Percentiles rank a stretch among this genome's conserved stretches.
Evolutionary conservation across 495 filamentous ascomycete species (phyloP).

Genomic region (Lophiostoma macrostomum): DNA sequence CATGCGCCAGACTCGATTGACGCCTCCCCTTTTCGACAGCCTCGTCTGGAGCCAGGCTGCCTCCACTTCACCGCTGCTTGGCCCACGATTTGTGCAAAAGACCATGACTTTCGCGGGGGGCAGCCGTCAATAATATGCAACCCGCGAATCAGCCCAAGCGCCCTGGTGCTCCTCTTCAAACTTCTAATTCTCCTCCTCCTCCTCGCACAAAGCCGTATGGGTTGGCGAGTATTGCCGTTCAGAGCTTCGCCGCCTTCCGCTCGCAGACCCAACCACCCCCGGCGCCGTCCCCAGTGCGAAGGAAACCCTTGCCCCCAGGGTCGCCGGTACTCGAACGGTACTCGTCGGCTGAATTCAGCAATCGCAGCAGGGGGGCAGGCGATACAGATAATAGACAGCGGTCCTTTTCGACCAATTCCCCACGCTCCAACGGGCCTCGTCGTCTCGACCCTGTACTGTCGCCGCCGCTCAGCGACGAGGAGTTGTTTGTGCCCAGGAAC

Average conservation of each 20-base stretch:
- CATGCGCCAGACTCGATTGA: constrained; percentile 22
- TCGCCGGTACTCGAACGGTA: constrained; percentile 31
- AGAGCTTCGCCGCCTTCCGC: constrained; percentile 39
- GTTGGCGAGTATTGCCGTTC: constrained; percentile 36
- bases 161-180: constrained; percentile 11
- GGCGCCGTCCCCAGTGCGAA: constrained; percentile 34
- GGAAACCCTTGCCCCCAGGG: constrained; percentile 36
- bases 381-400: constrained; percentile 16
- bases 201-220: constrained; percentile 30
- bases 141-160: constrained; percentile 15
- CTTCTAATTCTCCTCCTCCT: background rate
- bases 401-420: constrained; percentile 25
- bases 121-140: constrained; percentile 26
- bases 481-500: constrained; percentile 32
- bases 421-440: constrained; percentile 9
- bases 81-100: constrained; percentile 33
- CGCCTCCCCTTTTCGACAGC: constrained; percentile 29
- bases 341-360: constrained; percentile 24
- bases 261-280: constrained; percentile 35
- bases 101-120: constrained; percentile 20
- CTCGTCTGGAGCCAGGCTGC: constrained; percentile 8
- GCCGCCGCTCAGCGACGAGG: constrained; percentile 17
- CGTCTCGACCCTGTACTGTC: constrained; percentile 21
- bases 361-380: background rate
- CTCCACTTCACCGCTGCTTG: constrained; percentile 10